A percentile compares a stretch with the other conserved stretches of the same genome.
Conservation (phyloP, 2,329 filamentous ascomycete genomes). For the Pseudogymnoascus sp. region DNA sequence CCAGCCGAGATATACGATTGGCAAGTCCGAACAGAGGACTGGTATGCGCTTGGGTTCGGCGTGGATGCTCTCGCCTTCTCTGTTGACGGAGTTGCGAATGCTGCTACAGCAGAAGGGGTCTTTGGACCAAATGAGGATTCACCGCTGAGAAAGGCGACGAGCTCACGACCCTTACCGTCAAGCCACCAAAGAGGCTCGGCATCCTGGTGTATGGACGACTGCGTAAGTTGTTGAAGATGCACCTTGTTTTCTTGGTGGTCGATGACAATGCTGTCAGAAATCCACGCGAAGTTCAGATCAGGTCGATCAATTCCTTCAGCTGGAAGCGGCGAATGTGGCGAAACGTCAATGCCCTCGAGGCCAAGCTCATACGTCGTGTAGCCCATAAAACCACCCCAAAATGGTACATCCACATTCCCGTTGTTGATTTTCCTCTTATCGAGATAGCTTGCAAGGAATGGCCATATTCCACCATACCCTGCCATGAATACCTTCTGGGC, state of each 20-base stretch:
- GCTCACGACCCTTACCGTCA: not conserved
- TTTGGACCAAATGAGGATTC: not conserved
- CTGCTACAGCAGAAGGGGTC: not conserved
- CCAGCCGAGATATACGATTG: conserved; percentile 32
- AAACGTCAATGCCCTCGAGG: conserved; percentile 43
- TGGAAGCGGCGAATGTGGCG: conserved; percentile 22
- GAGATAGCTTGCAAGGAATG: conserved; percentile 31
- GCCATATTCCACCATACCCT: conserved; percentile 27
- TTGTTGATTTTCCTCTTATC: conserved; percentile 32
- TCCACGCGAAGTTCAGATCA: conserved; percentile 56
- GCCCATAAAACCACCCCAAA: conserved; percentile 64
- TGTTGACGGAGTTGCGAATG: not conserved
- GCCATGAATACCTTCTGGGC: conserved; percentile 10
- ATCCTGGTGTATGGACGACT: not conserved
- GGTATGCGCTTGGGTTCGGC: conserved; percentile 21
- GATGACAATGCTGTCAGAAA: conserved; percentile 56
- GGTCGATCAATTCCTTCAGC: conserved; percentile 32
- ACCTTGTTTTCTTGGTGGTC: conserved; percentile 50
- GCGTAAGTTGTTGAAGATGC: conserved; percentile 49
- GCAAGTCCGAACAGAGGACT: conserved; percentile 29
- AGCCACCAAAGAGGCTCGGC: not conserved
- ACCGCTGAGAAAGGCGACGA: not conserved
- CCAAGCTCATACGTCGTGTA: conserved; percentile 64
- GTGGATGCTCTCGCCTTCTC: not conserved
- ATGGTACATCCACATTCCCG: conserved; percentile 38